These are phyloP conservation scores for Phylloporus arenicola DNA, from an alignment of 768 basidiomycete species.

Conservation along the genomic window DNA sequence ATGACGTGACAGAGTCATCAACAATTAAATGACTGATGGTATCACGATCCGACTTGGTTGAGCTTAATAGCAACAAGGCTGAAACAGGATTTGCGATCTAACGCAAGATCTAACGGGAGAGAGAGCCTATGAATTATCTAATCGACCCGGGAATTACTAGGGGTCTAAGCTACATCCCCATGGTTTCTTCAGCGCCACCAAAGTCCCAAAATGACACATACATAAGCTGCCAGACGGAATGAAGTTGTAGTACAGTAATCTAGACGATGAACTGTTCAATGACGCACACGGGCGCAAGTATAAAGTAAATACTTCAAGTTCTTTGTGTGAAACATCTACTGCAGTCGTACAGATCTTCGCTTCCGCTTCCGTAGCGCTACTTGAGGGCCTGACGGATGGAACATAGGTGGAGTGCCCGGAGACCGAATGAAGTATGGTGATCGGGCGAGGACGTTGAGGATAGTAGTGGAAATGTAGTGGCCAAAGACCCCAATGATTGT, in stretches of 20 bases:
- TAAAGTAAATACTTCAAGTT: neutral
- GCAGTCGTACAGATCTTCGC: slow-evolving; percentile 19
- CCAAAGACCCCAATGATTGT: slow-evolving; percentile 41
- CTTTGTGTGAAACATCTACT: slow-evolving; percentile 6
- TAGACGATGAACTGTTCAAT: neutral
- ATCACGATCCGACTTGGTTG: neutral
- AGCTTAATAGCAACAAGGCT: slow-evolving; percentile 5
- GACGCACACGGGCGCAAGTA: neutral
- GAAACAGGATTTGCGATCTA: slow-evolving; percentile 3
- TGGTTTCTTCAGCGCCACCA: too few relatives aligned
- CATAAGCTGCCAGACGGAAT: neutral
- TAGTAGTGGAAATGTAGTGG: slow-evolving; percentile 11
- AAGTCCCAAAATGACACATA: neutral
- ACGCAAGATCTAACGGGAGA: too few relatives aligned
- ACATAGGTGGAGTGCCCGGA: neutral
- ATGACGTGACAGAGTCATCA: neutral
- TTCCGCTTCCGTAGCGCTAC: slow-evolving; percentile 19
- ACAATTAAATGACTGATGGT: neutral
- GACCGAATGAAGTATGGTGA: slow-evolving; percentile 11
- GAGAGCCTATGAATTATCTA: neutral
- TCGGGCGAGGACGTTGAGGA: slow-evolving; percentile 10
- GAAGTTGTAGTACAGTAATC: neutral
- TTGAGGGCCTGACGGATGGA: slow-evolving; percentile 5
- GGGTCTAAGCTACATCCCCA: slow-evolving; percentile 1
- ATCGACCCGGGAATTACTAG: slow-evolving; percentile 1